Evolutionary conservation across 2,329 filamentous ascomycete species (phyloP).

Genomic region (Monascus ruber): DNA sequence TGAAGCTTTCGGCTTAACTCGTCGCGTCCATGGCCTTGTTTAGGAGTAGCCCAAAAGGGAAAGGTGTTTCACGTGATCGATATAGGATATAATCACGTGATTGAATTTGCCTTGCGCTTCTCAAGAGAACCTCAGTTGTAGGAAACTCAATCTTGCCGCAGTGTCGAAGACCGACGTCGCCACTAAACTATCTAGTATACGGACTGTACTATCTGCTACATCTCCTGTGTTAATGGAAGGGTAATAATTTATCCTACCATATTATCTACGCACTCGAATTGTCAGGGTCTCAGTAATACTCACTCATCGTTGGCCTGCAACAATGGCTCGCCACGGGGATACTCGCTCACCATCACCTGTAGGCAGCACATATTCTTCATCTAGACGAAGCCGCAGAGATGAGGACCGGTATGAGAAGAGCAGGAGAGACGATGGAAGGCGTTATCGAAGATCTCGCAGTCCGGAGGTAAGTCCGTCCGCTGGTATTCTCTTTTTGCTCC

Average conservation of each 20-base stretch:
- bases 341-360: constrained; percentile 84
- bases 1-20: no score
- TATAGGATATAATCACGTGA: constrained; percentile 1
- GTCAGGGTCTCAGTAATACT: constrained; percentile 34
- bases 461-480: constrained; percentile 32
- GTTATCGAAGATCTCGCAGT: constrained; percentile 36
- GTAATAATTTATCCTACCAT: constrained; percentile 11
- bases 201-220: background rate
- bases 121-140: no score
- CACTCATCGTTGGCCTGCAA: constrained; percentile 43
- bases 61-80: constrained; percentile 6
- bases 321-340: constrained; percentile 51
- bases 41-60: constrained; percentile 15
- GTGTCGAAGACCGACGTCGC: background rate
- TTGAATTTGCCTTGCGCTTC: no score
- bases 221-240: constrained; percentile 10
- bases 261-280: constrained; percentile 13
- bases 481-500: constrained; percentile 30
- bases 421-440: constrained; percentile 40
- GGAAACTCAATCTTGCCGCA: background rate
- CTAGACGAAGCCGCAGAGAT: constrained; percentile 50
- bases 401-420: constrained; percentile 42
- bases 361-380: constrained; percentile 69
- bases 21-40: constrained; percentile 4
- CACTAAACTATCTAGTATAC: background rate